Percentiles rank a stretch among this genome's conserved stretches.
Evolutionary conservation across 2,329 filamentous ascomycete genomes (phyloP).

Genomic region (Chaetomium olivaceum): DNA sequence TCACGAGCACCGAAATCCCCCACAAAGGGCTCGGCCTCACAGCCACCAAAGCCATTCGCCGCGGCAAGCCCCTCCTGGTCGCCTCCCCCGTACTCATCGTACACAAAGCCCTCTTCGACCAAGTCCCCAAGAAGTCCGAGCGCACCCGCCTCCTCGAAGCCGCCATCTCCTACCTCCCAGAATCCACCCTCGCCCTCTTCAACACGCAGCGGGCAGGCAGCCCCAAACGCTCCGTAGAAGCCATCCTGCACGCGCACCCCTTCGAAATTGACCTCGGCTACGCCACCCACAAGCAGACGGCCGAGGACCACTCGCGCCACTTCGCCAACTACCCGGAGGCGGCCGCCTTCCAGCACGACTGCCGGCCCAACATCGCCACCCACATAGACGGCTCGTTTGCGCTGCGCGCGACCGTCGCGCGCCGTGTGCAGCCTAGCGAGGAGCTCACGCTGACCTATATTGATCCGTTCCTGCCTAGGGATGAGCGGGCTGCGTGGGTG

Average conservation of each 20-base stretch:
- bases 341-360: conserved; percentile 43
- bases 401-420: conserved; percentile 40
- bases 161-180: conserved; percentile 33
- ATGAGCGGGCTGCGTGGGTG: conserved; percentile 36
- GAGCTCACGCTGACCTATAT: conserved; percentile 45
- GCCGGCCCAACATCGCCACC: conserved; percentile 44
- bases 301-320: conserved; percentile 28
- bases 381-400: conserved; percentile 39
- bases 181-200: conserved; percentile 29
- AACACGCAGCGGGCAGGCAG: conserved; percentile 23
- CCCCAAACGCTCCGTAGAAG: conserved; percentile 23
- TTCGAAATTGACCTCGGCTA: conserved; percentile 34
- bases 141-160: conserved; percentile 30
- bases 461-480: conserved; percentile 38
- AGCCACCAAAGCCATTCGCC: conserved; percentile 30
- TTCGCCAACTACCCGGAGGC: conserved; percentile 41
- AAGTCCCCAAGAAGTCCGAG: conserved; percentile 24
- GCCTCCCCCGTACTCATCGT: conserved; percentile 33
- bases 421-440: conserved; percentile 39
- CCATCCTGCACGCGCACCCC: conserved; percentile 30
- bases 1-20: conserved; percentile 22
- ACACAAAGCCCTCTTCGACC: conserved; percentile 29
- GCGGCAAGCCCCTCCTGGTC: conserved; percentile 32
- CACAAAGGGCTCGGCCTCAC: conserved; percentile 29
- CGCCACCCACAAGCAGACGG: conserved; percentile 11